Conservation (phyloP, 2,329 filamentous ascomycete genomes). For the Didymella sp. region DNA sequence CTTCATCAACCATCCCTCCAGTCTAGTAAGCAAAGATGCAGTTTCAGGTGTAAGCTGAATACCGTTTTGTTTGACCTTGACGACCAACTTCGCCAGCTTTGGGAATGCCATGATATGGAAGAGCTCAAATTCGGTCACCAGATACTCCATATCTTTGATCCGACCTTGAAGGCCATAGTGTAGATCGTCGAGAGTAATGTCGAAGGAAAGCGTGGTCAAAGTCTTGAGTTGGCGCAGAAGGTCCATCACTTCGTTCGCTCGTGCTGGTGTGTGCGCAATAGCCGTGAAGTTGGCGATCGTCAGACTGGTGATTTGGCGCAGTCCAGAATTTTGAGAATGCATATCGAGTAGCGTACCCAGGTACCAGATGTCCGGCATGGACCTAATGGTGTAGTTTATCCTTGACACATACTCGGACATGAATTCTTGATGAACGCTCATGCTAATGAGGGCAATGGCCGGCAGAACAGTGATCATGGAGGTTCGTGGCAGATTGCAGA, state of each 20-base stretch:
- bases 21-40: neutral
- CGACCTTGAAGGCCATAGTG: neutral
- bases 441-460: neutral
- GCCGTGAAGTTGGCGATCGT: neutral
- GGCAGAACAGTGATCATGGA: neutral
- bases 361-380: neutral
- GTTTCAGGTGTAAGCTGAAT: neutral
- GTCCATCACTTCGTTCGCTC: slow-evolving; percentile 3
- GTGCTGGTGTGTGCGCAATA: neutral
- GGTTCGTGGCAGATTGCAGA: neutral
- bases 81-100: neutral
- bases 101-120: neutral
- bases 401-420: neutral
- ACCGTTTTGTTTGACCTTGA: neutral
- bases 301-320: neutral
- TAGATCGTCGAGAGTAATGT: neutral
- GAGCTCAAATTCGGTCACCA: neutral
- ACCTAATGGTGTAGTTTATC: neutral
- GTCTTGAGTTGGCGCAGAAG: neutral
- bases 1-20: neutral
- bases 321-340: neutral
- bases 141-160: neutral
- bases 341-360: neutral
- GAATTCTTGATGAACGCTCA: neutral
- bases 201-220: neutral